Base-by-base conservation (phyloP, 345 rosid genomes). In the Hibiscus mutabilis region DNA sequence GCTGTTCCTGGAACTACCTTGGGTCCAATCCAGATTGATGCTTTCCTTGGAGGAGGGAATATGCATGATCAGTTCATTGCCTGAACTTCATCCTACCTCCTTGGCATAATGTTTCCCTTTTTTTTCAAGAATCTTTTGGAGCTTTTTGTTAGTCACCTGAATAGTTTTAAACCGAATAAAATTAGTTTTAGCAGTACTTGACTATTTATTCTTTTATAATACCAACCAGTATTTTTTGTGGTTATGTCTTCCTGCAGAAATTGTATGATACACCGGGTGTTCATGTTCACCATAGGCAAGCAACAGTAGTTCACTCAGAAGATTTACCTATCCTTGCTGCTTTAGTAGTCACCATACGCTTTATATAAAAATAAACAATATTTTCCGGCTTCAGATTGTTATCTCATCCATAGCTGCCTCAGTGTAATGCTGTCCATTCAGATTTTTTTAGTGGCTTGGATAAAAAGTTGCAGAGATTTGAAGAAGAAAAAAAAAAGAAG, bases 1-100 rank as follows among this genome's bases (percentile, higher is more conserved):
- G 96, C 98, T 79, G 98, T 94, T 78, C 98, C 97, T 69, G 97
- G 97, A 81, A 94, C 98, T 58, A 94, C 98, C 69, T 84, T 94
- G 66, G 98, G 97, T 60, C 88, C 97, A 18, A 94, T 94, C 83
- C 91, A 89, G 81, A 94, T 94, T 75, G 77, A 94, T 65, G 96
- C 98, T 22, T 94, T 94, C 76, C 87, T 86, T 6, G 95, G 96
- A 69, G 98, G 97, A 79, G 97, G 87, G 95, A n/a, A 96, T 91
- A 88, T 70, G 73, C 71, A 66, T 73, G 62, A 46, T 66, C 57
- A 61, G 14, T 74, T 62, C 66, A 68, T 73, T 69, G 22, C 57
- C 59, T 67, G 57, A 19, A 42, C 78, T 27, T 44, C 57, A 13
- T 21, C 51, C 15, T 59, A 49, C 42, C 15, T 75, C 61, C n/a